Percentiles rank a stretch among this genome's conserved stretches.
phyloP scores from a whole-genome alignment of 495 filamentous ascomycete genomes.

The Xanthoparmelia taractica region DNA sequence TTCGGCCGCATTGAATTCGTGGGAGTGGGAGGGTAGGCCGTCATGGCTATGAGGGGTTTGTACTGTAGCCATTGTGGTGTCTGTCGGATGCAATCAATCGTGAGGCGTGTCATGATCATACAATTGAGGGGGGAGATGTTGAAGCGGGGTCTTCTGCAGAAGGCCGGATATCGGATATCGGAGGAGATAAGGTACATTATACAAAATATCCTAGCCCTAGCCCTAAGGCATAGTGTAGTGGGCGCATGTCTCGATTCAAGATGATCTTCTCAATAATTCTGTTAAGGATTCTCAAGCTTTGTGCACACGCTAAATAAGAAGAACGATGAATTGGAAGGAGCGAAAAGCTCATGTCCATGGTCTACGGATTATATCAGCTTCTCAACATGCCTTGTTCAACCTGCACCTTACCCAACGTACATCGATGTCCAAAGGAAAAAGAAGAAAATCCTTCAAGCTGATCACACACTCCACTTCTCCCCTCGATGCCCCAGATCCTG shows the following conservation, averaged over 20 bases:
- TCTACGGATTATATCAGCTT: not conserved
- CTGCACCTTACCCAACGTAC: not conserved
- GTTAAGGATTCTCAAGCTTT: too few species aligned
- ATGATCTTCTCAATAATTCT: too few species aligned
- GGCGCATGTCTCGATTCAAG: too few species aligned
- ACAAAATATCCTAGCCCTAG: too few species aligned
- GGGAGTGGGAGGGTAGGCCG: slow-evolving; percentile 48
- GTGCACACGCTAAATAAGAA: too few species aligned
- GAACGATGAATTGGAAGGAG: not conserved
- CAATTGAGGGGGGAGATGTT: not conserved
- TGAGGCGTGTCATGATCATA: not conserved
- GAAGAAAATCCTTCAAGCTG: not conserved
- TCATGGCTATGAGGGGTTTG: slow-evolving; percentile 28
- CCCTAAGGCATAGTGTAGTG: too few species aligned
- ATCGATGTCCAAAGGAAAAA: not conserved
- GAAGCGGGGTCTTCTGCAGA: not conserved
- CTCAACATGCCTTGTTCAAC: not conserved
- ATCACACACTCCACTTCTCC: not conserved
- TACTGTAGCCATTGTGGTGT: not conserved
- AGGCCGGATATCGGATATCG: not conserved
- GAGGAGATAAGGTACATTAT: slow-evolving; percentile 6
- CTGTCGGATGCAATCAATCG: not conserved
- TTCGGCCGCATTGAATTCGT: slow-evolving; percentile 60
- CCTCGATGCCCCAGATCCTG: not conserved
- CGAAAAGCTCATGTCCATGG: not conserved